phyloP scores from a whole-genome alignment of 345 rosid species.

The Melaleuca alternifolia region DNA sequence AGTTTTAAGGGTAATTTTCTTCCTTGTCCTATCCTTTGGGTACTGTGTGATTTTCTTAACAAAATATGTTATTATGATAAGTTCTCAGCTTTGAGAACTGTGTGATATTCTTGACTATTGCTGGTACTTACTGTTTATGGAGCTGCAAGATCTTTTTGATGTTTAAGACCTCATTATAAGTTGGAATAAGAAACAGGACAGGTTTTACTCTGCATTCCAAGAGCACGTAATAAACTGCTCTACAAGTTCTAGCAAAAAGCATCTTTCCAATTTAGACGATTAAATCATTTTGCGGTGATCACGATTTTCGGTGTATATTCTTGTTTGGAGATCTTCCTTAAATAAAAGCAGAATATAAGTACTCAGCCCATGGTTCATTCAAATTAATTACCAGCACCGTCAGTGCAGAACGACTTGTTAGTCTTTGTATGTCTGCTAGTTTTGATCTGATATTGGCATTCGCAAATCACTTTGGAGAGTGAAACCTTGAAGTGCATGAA shows the following conservation, averaged over 20 bases:
- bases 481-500: not conserved
- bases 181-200: not conserved
- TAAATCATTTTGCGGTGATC: not conserved
- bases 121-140: not conserved
- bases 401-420: not conserved
- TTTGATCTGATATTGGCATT: not conserved
- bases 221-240: not conserved
- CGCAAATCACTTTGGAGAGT: not conserved
- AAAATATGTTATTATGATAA: not conserved
- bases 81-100: not conserved
- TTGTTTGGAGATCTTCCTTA: not conserved
- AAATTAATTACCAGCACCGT: not conserved
- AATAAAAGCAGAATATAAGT: not conserved
- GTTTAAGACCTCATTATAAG: not conserved
- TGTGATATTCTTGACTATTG: not conserved
- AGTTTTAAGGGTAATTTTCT: constrained; percentile 74
- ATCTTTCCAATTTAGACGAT: not conserved
- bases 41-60: not conserved
- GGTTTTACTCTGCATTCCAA: not conserved
- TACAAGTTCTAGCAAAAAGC: not conserved
- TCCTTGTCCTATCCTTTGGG: not conserved
- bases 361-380: not conserved
- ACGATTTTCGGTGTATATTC: not conserved
- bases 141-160: not conserved
- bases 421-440: not conserved